phyloP scores from a whole-genome alignment of 352 stramenopile genomes.

The Phytophthora tentaculata region DNA sequence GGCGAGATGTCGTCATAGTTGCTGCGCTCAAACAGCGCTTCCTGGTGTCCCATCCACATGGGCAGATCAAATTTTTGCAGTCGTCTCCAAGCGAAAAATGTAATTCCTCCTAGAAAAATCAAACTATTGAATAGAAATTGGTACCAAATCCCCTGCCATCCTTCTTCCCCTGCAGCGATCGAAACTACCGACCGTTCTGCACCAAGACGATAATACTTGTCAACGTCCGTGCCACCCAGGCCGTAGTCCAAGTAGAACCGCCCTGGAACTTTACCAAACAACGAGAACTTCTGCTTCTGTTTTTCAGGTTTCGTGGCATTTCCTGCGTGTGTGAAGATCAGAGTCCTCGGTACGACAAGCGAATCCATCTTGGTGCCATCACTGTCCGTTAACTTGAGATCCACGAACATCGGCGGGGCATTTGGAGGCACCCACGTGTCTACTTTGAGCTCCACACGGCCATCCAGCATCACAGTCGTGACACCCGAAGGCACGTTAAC shows the following conservation, averaged over 20 bases:
- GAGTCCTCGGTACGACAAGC: slow-evolving; percentile 43
- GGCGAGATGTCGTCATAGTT: slow-evolving; percentile 71
- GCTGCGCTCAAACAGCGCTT: slow-evolving; percentile 71
- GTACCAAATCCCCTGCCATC: slow-evolving; percentile 75
- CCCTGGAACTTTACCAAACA: slow-evolving; percentile 45
- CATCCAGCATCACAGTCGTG: slow-evolving; percentile 51
- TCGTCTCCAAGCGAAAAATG: slow-evolving; percentile 72
- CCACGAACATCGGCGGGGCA: slow-evolving; percentile 48
- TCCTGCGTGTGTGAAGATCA: slow-evolving; percentile 43
- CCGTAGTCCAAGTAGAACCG: slow-evolving; percentile 70
- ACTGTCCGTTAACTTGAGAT: slow-evolving; percentile 50
- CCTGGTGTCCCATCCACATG: slow-evolving; percentile 66
- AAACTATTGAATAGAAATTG: slow-evolving; percentile 68
- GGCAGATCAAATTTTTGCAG: slow-evolving; percentile 61
- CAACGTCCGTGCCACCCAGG: slow-evolving; percentile 41
- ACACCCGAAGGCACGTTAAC: slow-evolving; percentile 65
- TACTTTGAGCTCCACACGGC: slow-evolving; percentile 47
- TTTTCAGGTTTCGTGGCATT: slow-evolving; percentile 25
- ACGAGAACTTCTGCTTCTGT: slow-evolving; percentile 48
- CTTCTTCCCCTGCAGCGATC: slow-evolving; percentile 48
- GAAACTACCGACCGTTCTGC: slow-evolving; percentile 61
- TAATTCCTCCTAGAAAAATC: slow-evolving; percentile 55
- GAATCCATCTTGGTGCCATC: slow-evolving; percentile 42
- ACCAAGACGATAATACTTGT: slow-evolving; percentile 54
- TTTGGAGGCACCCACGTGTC: slow-evolving; percentile 48